Conservation (phyloP, 1,284 basidiomycete species). For the Pterulicium gracile region DNA sequence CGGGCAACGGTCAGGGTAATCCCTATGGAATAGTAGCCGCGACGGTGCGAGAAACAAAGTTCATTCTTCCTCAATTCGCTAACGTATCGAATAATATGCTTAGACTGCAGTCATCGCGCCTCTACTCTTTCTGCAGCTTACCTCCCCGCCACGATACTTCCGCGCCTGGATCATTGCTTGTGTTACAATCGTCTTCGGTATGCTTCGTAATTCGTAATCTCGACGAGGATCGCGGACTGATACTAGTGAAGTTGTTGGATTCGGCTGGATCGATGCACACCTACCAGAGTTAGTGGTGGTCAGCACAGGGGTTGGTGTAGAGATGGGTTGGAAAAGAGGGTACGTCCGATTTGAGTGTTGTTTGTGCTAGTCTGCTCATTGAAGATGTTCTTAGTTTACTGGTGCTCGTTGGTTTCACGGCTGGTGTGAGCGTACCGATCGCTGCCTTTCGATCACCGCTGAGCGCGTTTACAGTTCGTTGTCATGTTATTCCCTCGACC, state of each 20-base stretch:
- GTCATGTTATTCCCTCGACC: neutral
- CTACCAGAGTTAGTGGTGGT: constrained; percentile 15
- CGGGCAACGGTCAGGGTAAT: constrained; percentile 23
- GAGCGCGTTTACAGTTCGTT: neutral
- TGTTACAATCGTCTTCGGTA: constrained; percentile 25
- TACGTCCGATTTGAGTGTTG: constrained; percentile 17
- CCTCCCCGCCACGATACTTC: too few relatives aligned
- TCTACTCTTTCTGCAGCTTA: too few relatives aligned
- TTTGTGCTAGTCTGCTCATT: too few relatives aligned
- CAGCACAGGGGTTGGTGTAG: constrained; percentile 21
- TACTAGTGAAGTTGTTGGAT: constrained; percentile 16
- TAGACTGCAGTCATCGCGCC: constrained; percentile 19
- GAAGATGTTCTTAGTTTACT: too few relatives aligned
- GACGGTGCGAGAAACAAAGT: too few relatives aligned
- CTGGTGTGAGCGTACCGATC: constrained; percentile 17
- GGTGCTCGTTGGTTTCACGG: constrained; percentile 29
- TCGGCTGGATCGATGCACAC: constrained; percentile 28
- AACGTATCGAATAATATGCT: neutral
- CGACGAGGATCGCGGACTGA: neutral
- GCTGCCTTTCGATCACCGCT: neutral
- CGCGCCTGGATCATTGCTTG: constrained; percentile 26
- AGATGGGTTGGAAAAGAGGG: constrained; percentile 29
- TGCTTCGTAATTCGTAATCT: too few relatives aligned
- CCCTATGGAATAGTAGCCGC: constrained; percentile 28
- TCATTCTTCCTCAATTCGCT: neutral